Evolutionary conservation across 805 yeast species (phyloP).

Genomic region (Metschnikowia similis): DNA sequence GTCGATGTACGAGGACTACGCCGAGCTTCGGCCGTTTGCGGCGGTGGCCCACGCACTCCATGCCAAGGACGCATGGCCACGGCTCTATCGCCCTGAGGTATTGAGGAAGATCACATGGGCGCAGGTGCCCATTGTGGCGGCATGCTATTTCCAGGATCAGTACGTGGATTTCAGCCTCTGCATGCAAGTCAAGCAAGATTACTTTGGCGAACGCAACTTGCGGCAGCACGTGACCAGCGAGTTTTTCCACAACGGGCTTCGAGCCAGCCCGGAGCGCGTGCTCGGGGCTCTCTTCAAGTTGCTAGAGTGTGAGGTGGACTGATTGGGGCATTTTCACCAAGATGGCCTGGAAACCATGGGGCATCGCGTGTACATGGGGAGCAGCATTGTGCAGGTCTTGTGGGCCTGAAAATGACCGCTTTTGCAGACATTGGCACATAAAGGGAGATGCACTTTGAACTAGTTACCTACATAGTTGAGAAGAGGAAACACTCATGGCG

Average conservation of each 20-base stretch:
- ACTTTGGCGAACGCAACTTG: conserved; percentile 33
- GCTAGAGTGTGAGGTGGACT: conserved; percentile 39
- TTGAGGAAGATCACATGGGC: conserved; percentile 29
- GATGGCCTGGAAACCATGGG: too few relatives aligned
- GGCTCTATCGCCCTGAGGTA: conserved; percentile 30
- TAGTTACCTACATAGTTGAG: too few relatives aligned
- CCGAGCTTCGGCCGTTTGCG: conserved; percentile 37
- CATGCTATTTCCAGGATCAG: conserved; percentile 46
- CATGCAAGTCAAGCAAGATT: conserved; percentile 29
- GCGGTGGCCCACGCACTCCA: conserved; percentile 38
- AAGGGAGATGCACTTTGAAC: too few relatives aligned
- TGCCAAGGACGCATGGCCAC: conserved; percentile 30
- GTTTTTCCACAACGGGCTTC: conserved; percentile 48
- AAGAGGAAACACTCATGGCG: too few relatives aligned
- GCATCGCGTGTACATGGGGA: too few relatives aligned
- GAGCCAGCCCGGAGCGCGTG: conserved; percentile 38
- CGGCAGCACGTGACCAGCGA: conserved; percentile 45
- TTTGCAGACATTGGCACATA: too few relatives aligned
- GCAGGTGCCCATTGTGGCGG: conserved; percentile 45
- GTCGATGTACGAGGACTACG: conserved; percentile 47
- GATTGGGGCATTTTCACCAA: too few relatives aligned
- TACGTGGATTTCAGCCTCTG: conserved; percentile 48
- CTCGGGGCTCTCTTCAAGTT: conserved; percentile 37
- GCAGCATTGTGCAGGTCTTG: too few relatives aligned
- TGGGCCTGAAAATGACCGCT: too few relatives aligned